Evolutionary conservation across 371 early-diverging fungal species (phyloP).

Genomic region (Rhizopus microsporus): DNA sequence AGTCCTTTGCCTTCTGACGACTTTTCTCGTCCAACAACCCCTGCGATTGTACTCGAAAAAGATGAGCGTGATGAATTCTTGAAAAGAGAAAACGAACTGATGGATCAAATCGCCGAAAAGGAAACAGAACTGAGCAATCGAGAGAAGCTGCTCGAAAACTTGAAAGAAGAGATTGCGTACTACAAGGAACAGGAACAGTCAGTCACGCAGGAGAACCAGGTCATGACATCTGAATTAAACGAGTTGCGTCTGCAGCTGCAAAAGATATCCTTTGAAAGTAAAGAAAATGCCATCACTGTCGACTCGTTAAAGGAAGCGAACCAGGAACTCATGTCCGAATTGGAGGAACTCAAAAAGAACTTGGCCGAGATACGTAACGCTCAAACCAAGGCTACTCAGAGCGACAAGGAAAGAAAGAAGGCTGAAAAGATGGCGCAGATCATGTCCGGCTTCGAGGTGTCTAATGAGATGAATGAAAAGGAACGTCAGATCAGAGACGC

Average conservation of each 20-base stretch:
- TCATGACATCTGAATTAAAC: slow-evolving; percentile 64
- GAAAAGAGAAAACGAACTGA: slow-evolving; percentile 90
- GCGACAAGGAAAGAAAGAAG: slow-evolving; percentile 77
- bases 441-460: slow-evolving; percentile 84
- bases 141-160: slow-evolving; percentile 55
- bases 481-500: slow-evolving; percentile 75
- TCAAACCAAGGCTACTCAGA: slow-evolving; percentile 26
- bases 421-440: slow-evolving; percentile 84
- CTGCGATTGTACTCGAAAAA: slow-evolving; percentile 70
- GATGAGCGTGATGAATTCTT: slow-evolving; percentile 94
- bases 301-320: slow-evolving; percentile 87
- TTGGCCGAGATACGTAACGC: slow-evolving; percentile 44
- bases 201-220: slow-evolving; percentile 72
- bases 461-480: slow-evolving; percentile 71
- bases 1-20: slow-evolving; percentile 37
- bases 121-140: slow-evolving; percentile 66
- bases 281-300: slow-evolving; percentile 79
- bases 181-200: slow-evolving; percentile 65
- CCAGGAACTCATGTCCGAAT: slow-evolving; percentile 64
- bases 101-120: slow-evolving; percentile 87
- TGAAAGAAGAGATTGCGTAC: slow-evolving; percentile 67
- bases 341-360: slow-evolving; percentile 72
- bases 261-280: slow-evolving; percentile 81
- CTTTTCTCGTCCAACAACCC: slow-evolving; percentile 74
- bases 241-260: slow-evolving; percentile 81